Percentiles rank a stretch among this genome's conserved stretches.
Evolutionary conservation across 2,329 filamentous ascomycete genomes (phyloP).

Genomic region (Harringtonia lauricola): DNA sequence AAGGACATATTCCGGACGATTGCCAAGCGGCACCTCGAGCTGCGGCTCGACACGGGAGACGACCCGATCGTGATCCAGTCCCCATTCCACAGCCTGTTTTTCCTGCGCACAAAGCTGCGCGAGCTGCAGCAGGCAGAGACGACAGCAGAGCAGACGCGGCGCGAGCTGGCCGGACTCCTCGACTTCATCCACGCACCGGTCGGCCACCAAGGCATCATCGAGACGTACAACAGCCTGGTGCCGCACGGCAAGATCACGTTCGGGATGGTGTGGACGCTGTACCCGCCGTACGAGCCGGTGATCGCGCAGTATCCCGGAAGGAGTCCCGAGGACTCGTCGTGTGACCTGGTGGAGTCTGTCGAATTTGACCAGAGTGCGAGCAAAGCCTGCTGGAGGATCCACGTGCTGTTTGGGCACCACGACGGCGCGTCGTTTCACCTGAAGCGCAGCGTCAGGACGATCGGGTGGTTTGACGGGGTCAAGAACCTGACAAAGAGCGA

Average conservation of each 20-base stretch:
- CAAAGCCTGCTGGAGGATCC: conserved; percentile 4
- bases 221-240: conserved; percentile 3
- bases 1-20: conserved; percentile 2
- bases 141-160: not conserved
- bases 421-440: conserved; percentile 1
- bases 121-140: conserved; percentile 2
- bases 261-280: conserved; percentile 5
- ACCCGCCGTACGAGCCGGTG: conserved; percentile 5
- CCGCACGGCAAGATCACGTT: conserved; percentile 5
- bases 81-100: conserved; percentile 3
- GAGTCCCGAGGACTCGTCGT: not conserved
- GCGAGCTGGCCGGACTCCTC: conserved; percentile 2
- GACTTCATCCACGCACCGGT: conserved; percentile 4
- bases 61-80: conserved; percentile 3
- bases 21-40: conserved; percentile 3
- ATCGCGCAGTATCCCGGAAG: not conserved
- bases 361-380: conserved; percentile 1
- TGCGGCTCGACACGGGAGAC: conserved; percentile 1
- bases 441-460: not conserved
- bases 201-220: conserved; percentile 3
- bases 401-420: not conserved
- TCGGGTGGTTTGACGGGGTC: conserved; percentile 2
- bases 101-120: conserved; percentile 1
- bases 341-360: conserved; percentile 1
- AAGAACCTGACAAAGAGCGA: conserved; percentile 1